Evolutionary conservation across 768 basidiomycete genomes (phyloP).

Genomic region (Suillus americanus): DNA sequence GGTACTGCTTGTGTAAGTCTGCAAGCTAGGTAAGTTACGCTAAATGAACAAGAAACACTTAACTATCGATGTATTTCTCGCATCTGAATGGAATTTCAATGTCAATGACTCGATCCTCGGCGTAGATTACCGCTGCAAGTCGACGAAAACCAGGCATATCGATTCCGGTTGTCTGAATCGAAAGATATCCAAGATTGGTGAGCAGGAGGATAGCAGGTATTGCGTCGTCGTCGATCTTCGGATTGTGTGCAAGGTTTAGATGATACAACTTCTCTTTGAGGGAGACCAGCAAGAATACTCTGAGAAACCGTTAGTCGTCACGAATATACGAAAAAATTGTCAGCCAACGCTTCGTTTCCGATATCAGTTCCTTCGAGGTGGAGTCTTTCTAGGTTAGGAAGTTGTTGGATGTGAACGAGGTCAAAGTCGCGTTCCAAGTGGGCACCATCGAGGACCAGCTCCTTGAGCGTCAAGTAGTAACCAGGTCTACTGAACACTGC

Average conservation of each 20-base stretch:
- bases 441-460: conserved; percentile 50
- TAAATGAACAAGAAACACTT: conserved; percentile 15
- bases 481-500: conserved; percentile 53
- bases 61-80: conserved; percentile 55
- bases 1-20: conserved; percentile 52
- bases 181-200: conserved; percentile 46
- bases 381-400: conserved; percentile 49
- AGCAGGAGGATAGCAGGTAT: conserved; percentile 54
- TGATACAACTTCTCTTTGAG: conserved; percentile 52
- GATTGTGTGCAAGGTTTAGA: conserved; percentile 54
- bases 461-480: conserved; percentile 49
- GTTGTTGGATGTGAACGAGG: conserved; percentile 50
- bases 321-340: neutral
- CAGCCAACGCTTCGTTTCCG: conserved; percentile 58
- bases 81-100: conserved; percentile 56
- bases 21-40: neutral
- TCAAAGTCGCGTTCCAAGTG: conserved; percentile 45
- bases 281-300: conserved; percentile 56
- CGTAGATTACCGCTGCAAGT: conserved; percentile 38
- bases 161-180: conserved; percentile 53
- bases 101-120: conserved; percentile 42
- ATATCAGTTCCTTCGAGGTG: conserved; percentile 53
- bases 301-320: conserved; percentile 25
- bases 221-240: conserved; percentile 53
- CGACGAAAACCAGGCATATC: conserved; percentile 59